phyloP scores from a whole-genome alignment of 208 protist genomes.

The Crithidia sp. region DNA sequence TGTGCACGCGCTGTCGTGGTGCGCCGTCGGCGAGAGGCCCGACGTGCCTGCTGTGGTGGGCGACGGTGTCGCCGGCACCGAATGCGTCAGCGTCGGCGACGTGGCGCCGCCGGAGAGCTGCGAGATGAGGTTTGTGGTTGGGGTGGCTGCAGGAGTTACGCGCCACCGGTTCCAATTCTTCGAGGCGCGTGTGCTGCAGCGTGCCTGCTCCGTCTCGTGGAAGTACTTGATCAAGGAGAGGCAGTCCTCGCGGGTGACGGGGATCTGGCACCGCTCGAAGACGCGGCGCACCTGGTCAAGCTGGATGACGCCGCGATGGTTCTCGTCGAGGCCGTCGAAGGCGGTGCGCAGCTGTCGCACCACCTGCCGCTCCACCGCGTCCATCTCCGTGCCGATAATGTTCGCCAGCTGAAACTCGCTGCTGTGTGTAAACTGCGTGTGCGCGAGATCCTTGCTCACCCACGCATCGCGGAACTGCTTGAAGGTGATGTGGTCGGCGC shows the following conservation, averaged over 20 bases:
- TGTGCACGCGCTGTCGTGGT: too few relatives aligned
- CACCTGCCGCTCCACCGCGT: slow-evolving; percentile 72
- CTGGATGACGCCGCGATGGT: slow-evolving; percentile 80
- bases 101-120: slow-evolving; percentile 4
- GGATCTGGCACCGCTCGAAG: slow-evolving; percentile 72
- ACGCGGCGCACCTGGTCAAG: slow-evolving; percentile 61
- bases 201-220: slow-evolving; percentile 46
- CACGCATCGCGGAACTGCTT: slow-evolving; percentile 86
- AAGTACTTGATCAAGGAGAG: slow-evolving; percentile 82
- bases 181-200: neutral
- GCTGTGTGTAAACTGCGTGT: slow-evolving; percentile 58
- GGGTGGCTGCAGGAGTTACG: slow-evolving; percentile 7
- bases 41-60: neutral
- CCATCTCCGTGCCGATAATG: slow-evolving; percentile 79
- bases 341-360: slow-evolving; percentile 82
- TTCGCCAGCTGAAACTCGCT: slow-evolving; percentile 84
- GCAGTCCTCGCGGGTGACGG: slow-evolving; percentile 65
- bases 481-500: slow-evolving; percentile 68
- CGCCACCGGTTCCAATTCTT: slow-evolving; percentile 17
- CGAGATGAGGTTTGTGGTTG: neutral
- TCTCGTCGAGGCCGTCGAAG: slow-evolving; percentile 89
- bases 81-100: neutral
- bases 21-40: too few relatives aligned
- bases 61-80: neutral
- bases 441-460: slow-evolving; percentile 79